Percentiles rank a stretch among this genome's conserved stretches.
Evolutionary conservation across 1,139 yeast genomes (phyloP).

Genomic region (Sugiyamaella novakii): DNA sequence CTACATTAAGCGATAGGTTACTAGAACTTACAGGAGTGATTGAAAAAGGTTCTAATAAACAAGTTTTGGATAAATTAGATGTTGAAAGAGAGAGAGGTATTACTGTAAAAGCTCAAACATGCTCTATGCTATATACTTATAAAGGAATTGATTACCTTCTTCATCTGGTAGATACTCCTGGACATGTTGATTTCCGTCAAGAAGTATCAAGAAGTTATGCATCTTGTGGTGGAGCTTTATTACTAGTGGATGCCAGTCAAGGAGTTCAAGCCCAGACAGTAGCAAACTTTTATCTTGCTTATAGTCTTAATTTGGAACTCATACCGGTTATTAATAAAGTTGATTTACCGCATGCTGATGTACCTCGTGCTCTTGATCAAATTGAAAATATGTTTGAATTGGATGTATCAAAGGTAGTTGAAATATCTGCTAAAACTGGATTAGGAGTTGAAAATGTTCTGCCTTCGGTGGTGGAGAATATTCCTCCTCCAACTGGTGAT

Average conservation of each 20-base stretch:
- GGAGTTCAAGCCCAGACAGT: conserved; percentile 98
- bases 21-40: conserved; percentile 89
- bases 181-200: conserved; percentile 94
- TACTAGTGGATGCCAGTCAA: conserved; percentile 91
- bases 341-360: conserved; percentile 86
- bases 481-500: conserved; percentile 72
- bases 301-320: conserved; percentile 76
- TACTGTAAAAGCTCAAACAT: conserved; percentile 95
- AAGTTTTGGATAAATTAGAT: conserved; percentile 87
- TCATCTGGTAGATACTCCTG: conserved; percentile 96
- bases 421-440: conserved; percentile 93
- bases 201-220: conserved; percentile 95
- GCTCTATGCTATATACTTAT: conserved; percentile 83
- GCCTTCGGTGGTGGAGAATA: conserved; percentile 75
- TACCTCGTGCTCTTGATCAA: conserved; percentile 78
- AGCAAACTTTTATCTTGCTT: conserved; percentile 90
- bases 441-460: conserved; percentile 70
- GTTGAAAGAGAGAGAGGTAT: conserved; percentile 96
- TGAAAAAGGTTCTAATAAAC: conserved; percentile 74
- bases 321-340: conserved; percentile 91
- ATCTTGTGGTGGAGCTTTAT: conserved; percentile 91
- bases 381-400: conserved; percentile 82
- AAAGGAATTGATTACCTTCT: conserved; percentile 73
- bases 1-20: conserved; percentile 84
- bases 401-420: conserved; percentile 69